These are phyloP conservation scores for Litchi chinensis DNA, from an alignment of 345 rosid species.

Conservation along the genomic window DNA sequence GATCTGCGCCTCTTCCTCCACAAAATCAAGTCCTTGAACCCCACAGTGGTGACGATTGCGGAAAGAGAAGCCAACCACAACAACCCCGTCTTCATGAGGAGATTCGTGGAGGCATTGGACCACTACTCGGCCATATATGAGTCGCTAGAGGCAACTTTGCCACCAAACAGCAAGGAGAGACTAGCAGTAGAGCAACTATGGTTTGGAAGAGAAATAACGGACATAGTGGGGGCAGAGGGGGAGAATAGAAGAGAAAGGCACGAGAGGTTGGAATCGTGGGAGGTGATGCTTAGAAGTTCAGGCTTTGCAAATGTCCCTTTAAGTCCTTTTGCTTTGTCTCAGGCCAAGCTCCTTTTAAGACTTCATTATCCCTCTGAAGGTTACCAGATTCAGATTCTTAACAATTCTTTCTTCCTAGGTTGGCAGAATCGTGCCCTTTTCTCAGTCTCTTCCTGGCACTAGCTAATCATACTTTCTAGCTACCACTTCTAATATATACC, in stretches of 20 bases:
- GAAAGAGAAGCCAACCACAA: constrained; percentile 84
- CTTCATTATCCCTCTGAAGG: constrained; percentile 98
- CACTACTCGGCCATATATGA: constrained; percentile 76
- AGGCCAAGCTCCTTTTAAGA: constrained; percentile 87
- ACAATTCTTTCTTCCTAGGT: constrained; percentile 67
- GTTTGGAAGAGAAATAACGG: constrained; percentile 85
- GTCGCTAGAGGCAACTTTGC: constrained; percentile 89
- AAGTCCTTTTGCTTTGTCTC: constrained; percentile 81
- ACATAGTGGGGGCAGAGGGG: constrained; percentile 68
- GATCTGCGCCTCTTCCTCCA: constrained; percentile 57
- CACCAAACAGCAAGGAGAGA: constrained; percentile 86
- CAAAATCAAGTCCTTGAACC: constrained; percentile 65
- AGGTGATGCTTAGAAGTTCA: constrained; percentile 58
- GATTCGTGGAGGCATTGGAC: constrained; percentile 82
- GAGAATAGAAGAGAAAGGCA: constrained; percentile 63
- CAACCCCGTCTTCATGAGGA: constrained; percentile 61
- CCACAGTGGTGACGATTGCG: constrained; percentile 74
- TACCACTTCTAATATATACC: background rate
- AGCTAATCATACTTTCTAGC: background rate
- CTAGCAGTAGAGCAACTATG: constrained; percentile 76
- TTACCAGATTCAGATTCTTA: constrained; percentile 69
- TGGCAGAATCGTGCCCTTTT: constrained; percentile 91
- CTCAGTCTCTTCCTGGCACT: constrained; percentile 92
- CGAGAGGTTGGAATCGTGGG: constrained; percentile 73
- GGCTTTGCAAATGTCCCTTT: constrained; percentile 71